Base-by-base conservation (phyloP, 164 flowering plant species). In the Chimonanthus salicifolius region DNA sequence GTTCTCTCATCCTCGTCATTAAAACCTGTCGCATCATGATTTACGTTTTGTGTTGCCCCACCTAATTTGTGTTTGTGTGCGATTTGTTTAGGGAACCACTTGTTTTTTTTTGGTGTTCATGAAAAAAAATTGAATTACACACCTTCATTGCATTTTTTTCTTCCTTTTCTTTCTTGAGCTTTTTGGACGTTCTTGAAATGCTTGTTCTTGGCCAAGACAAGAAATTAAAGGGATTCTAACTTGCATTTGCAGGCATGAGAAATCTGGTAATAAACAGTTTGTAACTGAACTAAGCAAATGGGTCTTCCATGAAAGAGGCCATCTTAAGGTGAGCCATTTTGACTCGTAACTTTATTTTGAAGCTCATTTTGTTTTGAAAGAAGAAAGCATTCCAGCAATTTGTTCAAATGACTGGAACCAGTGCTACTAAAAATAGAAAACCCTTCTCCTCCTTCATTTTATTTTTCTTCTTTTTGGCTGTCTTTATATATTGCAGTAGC, bases 261-360 rank as follows among this genome's bases (percentile, higher is more conserved):
- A 89, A 84, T 88, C 97, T 77, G 99, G 98, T 2, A 96, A 96
- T 78, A 92, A 96, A 82, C 99, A 94, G 78, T 92, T 96, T 84
- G 79, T 82, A 64, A 87, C 90, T 79, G 99, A 94, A 84, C 81
- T 92, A 67, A 94, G 97, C 92, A 96, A 89, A 86, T 96, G 99
- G 99, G 85, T 96, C 71, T 96, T 96, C 93, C 98, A 94, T 75
- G 99, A 94, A 83, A 94, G 97, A 68, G 97, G 98, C 18, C 98
- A 94, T 84, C 90, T 94, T 43, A 96, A 96, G 97, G 98, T 95
- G 76, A 84, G 83, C 7, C 67, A 60, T 51, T 51, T 43, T n/a
- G 18, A 10, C 4, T 45, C 51, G 48, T 0, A 66, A 45, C 13
- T 45, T 43, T 21, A 33, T 9, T n/a, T 8, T 66, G 68, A 33